A percentile compares a stretch with the other conserved stretches of the same genome.
phyloP scores from a whole-genome alignment of 1,284 basidiomycete genomes.

The Stygiomarasmius scandens region DNA sequence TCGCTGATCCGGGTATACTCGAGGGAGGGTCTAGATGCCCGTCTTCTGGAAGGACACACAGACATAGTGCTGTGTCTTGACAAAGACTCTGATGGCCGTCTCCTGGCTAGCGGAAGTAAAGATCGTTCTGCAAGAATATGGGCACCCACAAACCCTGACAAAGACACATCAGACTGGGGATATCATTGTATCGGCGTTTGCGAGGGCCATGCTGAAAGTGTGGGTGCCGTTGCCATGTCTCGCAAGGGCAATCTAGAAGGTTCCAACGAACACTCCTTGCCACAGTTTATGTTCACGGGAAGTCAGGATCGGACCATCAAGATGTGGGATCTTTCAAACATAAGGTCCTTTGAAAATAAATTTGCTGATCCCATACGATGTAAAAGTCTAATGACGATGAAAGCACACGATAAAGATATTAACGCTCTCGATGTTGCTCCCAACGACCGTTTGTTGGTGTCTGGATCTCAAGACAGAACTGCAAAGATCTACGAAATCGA shows the following conservation, averaged over 20 bases:
- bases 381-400: conserved; percentile 85
- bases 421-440: conserved; percentile 94
- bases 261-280: conserved; percentile 29
- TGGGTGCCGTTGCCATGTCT: conserved; percentile 89
- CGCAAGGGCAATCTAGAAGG: conserved; percentile 40
- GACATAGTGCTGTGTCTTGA: conserved; percentile 93
- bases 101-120: conserved; percentile 91
- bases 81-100: conserved; percentile 62
- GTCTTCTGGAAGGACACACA: conserved; percentile 84
- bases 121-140: conserved; percentile 90
- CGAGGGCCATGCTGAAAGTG: conserved; percentile 93
- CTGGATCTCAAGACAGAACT: conserved; percentile 95
- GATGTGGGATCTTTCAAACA: conserved; percentile 87
- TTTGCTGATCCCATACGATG: conserved; percentile 49
- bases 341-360: conserved; percentile 36
- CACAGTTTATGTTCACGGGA: conserved; percentile 86
- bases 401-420: conserved; percentile 98
- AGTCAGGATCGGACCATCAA: conserved; percentile 98
- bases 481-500: conserved; percentile 89
- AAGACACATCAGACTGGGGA: conserved; percentile 38
- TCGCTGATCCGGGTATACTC: conserved; percentile 89
- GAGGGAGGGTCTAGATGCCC: conserved; percentile 71
- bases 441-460: conserved; percentile 87
- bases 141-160: conserved; percentile 49
- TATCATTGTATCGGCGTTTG: conserved; percentile 88